Conservation (phyloP, 139 green algal genomes). For the Dunaliella sp. region DNA sequence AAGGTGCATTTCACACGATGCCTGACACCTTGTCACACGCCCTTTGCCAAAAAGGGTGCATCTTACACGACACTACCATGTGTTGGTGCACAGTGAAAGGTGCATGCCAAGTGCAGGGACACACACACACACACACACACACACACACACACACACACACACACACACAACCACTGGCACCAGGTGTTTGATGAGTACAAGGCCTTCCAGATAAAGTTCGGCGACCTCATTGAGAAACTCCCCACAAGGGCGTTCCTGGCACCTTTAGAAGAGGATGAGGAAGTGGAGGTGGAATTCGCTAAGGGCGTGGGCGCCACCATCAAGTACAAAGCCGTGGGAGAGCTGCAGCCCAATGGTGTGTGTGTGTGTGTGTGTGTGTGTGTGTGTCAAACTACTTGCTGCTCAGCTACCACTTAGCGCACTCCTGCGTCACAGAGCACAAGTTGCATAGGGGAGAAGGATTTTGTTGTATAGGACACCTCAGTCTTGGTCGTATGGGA, state of each 20-base stretch:
- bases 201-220: conserved; percentile 59
- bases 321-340: conserved; percentile 75
- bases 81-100: background rate
- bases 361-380: too few relatives aligned
- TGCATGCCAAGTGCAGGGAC: background rate
- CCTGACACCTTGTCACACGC: too few relatives aligned
- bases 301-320: conserved; percentile 45
- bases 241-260: conserved; percentile 84
- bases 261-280: conserved; percentile 85
- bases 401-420: too few relatives aligned
- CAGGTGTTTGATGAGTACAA: conserved; percentile 80
- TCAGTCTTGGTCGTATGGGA: conserved; percentile 11
- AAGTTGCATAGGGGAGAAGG: too few relatives aligned
- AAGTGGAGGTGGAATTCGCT: conserved; percentile 73
- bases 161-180: too few relatives aligned
- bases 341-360: conserved; percentile 70
- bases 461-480: too few relatives aligned
- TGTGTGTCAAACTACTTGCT: too few relatives aligned
- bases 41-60: too few relatives aligned
- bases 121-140: background rate
- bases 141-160: background rate
- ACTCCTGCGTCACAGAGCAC: too few relatives aligned
- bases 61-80: too few relatives aligned
- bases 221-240: conserved; percentile 71
- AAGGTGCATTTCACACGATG: too few relatives aligned